Evolutionary conservation across 2,329 filamentous ascomycete genomes (phyloP), one percentile per base, ranked within the genome.

Genomic region (Exophiala sp.): DNA sequence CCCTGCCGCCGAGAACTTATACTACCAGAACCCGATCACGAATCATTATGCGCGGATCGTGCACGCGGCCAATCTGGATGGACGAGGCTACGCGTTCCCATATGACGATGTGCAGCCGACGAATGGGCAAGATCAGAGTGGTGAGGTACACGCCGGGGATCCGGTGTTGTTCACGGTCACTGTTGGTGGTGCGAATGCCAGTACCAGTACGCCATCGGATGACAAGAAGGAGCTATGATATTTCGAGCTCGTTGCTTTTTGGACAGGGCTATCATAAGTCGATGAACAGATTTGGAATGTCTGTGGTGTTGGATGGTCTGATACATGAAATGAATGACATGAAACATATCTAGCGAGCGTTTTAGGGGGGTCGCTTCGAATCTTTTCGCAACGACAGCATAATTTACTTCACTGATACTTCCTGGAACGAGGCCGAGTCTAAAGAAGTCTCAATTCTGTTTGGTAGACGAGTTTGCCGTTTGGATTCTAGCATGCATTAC

Each of bases 31-130:
- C 11, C 52, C 62, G 2, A 68, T 80, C 44, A 86, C 84, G 39
- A 88, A 88, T 68, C 84, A 88, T 67, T 88, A 86, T 66, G 73
- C 82, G 44, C 76, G 84, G 52, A 78, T 88, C 59, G 79, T 84
- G 55, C 85, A 89, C 68, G 78, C 74, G 55, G 74, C 75, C 35
- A 83, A 80, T 62, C 65, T 82, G 34, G 81, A 84, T 65, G 74
- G 79, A 7, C 75, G 76, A 45, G 85, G 86, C 7, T 89, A 89
- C 70, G 83, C 84, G 1, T 88, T 88, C 62, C 83, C 85, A 0
- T 88, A 88, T 65, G 86, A 88, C 65, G 85, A 88, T 68, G 86
- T 88, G 8, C 76, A 75, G 18, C 74, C 82, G 3, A 70, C 69
- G n/a, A 71, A 72, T 39, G 79, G 77, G 2, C 64, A 68, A 3